phyloP scores from a whole-genome alignment of 345 rosid genomes.

The Bruguiera sexangula region DNA sequence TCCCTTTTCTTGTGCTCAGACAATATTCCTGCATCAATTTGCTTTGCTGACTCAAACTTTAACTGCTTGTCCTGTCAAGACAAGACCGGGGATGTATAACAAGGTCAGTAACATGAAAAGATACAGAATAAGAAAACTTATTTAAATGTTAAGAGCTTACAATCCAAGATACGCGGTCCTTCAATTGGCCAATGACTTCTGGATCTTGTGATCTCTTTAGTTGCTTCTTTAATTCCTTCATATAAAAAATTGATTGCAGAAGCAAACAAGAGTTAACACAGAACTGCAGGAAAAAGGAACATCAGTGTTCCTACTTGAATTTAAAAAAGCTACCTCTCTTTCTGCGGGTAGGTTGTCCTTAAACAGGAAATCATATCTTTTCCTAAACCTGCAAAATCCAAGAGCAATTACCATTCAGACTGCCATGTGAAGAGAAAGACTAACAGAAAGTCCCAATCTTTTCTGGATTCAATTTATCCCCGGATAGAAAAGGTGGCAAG shows the following conservation, averaged over 20 bases:
- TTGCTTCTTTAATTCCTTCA: slow-evolving; percentile 46
- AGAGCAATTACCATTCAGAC: neutral
- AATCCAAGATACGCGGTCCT: slow-evolving; percentile 25
- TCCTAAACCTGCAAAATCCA: slow-evolving; percentile 54
- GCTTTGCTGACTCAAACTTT: slow-evolving; percentile 60
- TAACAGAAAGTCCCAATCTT: neutral
- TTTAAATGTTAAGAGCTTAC: slow-evolving; percentile 42
- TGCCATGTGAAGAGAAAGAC: slow-evolving; percentile 2
- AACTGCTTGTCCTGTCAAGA: slow-evolving; percentile 63
- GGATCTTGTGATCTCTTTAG: slow-evolving; percentile 42
- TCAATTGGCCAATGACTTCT: slow-evolving; percentile 30
- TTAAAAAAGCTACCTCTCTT: slow-evolving; percentile 41
- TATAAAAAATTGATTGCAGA: neutral
- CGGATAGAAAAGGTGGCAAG: neutral
- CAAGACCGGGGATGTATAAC: slow-evolving; percentile 12
- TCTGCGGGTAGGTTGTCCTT: slow-evolving; percentile 64
- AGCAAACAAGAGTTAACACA: neutral
- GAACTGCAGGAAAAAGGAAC: neutral
- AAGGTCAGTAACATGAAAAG: neutral
- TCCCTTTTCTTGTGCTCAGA: slow-evolving; percentile 81
- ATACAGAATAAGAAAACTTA: neutral
- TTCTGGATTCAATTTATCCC: neutral
- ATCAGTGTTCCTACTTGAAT: slow-evolving; percentile 3
- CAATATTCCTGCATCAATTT: slow-evolving; percentile 53
- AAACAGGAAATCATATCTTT: slow-evolving; percentile 65